Base-by-base conservation (phyloP, 2,329 filamentous ascomycete genomes). In the Colletotrichum sp. region DNA sequence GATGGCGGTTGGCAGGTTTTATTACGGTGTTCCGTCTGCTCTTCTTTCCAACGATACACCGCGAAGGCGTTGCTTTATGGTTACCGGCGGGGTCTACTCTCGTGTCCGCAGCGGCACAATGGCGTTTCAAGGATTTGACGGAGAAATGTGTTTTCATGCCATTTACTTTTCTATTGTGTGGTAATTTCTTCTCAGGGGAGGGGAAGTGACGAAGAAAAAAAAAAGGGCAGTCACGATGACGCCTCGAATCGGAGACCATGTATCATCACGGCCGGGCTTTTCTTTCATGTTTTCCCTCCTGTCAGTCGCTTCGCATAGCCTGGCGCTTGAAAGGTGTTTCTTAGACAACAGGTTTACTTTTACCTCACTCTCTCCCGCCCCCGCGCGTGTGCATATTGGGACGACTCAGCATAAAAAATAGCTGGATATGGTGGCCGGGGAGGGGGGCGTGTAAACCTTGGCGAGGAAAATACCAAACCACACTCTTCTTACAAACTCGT, bases 41-140 rank as follows among this genome's bases (percentile, higher is more conserved):
- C 22, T 56, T 13, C 28, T 4, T 61, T 75, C 58, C n/a, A 55
- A 75, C 28, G 73, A 75, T 75, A 75, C 73, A 75, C 73, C 73
- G 70, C 73, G 43, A 52, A 65, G 73, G 73, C 73, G 73, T 75
- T 75, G 73, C 39, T 68, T 75, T 75, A 66, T 55, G 28, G 48
- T 15, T 43, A 36, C 34, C 5, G 43, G 25, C 22, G n/a, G 30
- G 58, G 22, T 39, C 15, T 28, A 13, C 16, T 65, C 8, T 6
- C 2, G 25, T 22, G 66, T 70, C 28, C 15, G n/a, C 66, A 6
- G 28, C 60, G 13, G 8, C 32, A n/a, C 32, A 13, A 32, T 15
- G 73, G 73, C 73, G 73, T 73, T 64, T 64, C 6, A 25, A 16
- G 66, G 32, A 5, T 3, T 36, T 27, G 4, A 30, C 15, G 34